These are phyloP conservation scores for Vigna hirtella DNA, from an alignment of 306 rosid genomes.

Conservation along the genomic window DNA sequence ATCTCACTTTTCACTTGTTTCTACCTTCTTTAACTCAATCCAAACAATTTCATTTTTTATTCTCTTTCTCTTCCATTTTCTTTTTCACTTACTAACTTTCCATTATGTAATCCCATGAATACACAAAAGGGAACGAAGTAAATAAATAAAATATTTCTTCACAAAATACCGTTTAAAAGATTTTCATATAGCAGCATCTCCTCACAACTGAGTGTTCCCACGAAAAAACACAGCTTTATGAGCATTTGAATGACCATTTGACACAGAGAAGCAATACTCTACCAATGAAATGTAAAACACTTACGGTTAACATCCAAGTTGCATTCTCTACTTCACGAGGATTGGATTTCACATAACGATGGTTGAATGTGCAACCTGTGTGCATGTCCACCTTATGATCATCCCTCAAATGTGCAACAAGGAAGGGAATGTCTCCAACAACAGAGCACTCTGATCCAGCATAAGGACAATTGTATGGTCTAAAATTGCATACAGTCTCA, in stretches of 20 bases:
- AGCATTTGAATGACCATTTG: neutral
- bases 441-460: conserved; percentile 97
- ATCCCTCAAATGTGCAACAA: conserved; percentile 94
- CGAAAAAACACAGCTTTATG: neutral
- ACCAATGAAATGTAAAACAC: neutral
- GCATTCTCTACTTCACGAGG: conserved; percentile 99
- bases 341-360: conserved; percentile 98
- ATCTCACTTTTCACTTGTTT: too few species aligned
- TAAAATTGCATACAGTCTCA: conserved; percentile 88
- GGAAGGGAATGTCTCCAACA: conserved; percentile 90
- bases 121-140: neutral
- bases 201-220: neutral
- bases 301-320: conserved; percentile 99
- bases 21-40: too few species aligned
- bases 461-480: conserved; percentile 96
- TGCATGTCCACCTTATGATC: conserved; percentile 99
- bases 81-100: too few species aligned
- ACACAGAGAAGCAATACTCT: neutral
- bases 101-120: too few species aligned
- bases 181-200: conserved; percentile 24
- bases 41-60: too few species aligned
- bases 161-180: neutral
- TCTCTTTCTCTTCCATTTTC: too few species aligned
- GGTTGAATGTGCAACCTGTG: conserved; percentile 97
- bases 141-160: neutral